Percentiles rank a stretch among this genome's conserved stretches.
These are phyloP conservation scores for Aciculoconidium aculeatum DNA, from an alignment of 805 yeast genomes.

Conservation along the genomic window DNA sequence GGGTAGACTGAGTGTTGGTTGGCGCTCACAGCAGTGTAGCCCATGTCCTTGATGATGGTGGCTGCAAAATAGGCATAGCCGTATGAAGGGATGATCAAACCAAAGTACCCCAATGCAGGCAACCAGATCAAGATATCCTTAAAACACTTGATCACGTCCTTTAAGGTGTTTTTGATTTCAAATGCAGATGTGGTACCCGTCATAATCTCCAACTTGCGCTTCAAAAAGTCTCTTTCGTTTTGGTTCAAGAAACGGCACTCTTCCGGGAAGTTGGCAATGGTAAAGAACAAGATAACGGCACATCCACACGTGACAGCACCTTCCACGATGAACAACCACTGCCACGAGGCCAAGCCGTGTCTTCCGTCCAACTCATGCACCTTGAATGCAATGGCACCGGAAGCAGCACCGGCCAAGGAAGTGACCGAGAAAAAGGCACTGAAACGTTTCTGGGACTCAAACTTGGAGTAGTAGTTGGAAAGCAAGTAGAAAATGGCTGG, in stretches of 20 bases:
- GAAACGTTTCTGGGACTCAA: conserved; percentile 65
- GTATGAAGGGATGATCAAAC: conserved; percentile 64
- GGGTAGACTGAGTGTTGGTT: conserved; percentile 83
- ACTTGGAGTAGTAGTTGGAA: conserved; percentile 57
- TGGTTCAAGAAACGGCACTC: conserved; percentile 46
- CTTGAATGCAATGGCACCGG: conserved; percentile 67
- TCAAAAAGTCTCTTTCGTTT: conserved; percentile 50
- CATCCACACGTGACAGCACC: conserved; percentile 35
- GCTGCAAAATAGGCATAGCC: conserved; percentile 74
- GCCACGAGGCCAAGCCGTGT: conserved; percentile 41
- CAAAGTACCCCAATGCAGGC: conserved; percentile 58
- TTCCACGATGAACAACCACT: conserved; percentile 47
- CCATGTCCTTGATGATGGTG: conserved; percentile 54
- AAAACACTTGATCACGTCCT: conserved; percentile 44
- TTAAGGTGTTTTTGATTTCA: conserved; percentile 40
- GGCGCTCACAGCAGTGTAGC: conserved; percentile 65
- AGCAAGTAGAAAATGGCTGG: conserved; percentile 71
- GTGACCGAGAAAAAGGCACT: conserved; percentile 67
- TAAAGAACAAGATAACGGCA: conserved; percentile 36
- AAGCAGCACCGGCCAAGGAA: conserved; percentile 73
- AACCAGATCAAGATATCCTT: conserved; percentile 56
- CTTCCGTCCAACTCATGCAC: conserved; percentile 48
- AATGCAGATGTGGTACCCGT: conserved; percentile 40
- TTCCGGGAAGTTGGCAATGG: conserved; percentile 70
- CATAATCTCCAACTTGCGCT: conserved; percentile 54